Evolutionary conservation across 768 basidiomycete genomes (phyloP).

Genomic region (Pisolithus albus): DNA sequence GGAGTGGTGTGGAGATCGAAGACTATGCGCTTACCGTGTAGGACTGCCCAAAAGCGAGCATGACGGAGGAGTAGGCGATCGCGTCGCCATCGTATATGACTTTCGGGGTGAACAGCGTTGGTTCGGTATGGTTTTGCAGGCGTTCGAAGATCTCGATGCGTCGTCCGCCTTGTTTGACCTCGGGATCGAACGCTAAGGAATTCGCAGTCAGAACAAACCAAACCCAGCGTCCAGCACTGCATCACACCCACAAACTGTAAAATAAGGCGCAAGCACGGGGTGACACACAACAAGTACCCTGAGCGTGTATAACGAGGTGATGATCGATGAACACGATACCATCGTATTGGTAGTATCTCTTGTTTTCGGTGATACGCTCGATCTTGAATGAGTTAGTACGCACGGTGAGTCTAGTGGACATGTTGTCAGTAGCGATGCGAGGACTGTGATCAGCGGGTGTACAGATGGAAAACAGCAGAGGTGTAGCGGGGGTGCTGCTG

Average conservation of each 20-base stretch:
- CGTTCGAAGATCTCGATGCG: conserved; percentile 26
- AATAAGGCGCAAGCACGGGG: background rate
- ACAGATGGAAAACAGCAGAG: too few relatives aligned
- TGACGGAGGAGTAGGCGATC: conserved; percentile 33
- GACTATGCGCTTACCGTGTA: conserved; percentile 20
- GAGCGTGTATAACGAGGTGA: conserved; percentile 2
- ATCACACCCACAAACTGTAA: conserved; percentile 22
- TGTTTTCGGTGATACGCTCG: conserved; percentile 16
- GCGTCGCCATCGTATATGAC: conserved; percentile 42
- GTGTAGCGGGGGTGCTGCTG: background rate
- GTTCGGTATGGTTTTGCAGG: conserved; percentile 33
- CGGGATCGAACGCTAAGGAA: conserved; percentile 15
- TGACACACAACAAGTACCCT: background rate
- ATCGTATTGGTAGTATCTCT: conserved; percentile 26
- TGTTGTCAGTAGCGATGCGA: too few relatives aligned
- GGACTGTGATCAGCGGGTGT: too few relatives aligned
- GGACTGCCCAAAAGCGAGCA: conserved; percentile 26
- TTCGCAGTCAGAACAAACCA: background rate
- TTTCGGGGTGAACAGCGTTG: conserved; percentile 34
- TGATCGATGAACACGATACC: conserved; percentile 16
- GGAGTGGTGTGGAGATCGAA: background rate
- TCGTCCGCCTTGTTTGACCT: conserved; percentile 7
- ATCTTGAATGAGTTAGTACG: conserved; percentile 30
- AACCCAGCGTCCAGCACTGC: background rate
- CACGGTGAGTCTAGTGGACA: conserved; percentile 15